These are phyloP conservation scores for Podila epigama DNA, from an alignment of 192 early-diverging fungal species.

Conservation along the genomic window DNA sequence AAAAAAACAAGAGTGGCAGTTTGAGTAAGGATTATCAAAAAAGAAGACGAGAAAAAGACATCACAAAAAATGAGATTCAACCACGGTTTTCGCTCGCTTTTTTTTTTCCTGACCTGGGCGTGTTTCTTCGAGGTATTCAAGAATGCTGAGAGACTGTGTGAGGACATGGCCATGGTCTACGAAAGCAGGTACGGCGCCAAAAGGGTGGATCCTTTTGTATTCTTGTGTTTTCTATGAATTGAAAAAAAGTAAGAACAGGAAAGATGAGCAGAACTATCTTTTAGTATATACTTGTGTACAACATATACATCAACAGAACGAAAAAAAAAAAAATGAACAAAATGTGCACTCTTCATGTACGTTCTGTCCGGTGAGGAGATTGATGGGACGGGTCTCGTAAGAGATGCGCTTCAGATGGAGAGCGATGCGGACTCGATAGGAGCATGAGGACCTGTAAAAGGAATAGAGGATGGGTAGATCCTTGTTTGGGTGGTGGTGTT, in stretches of 20 bases:
- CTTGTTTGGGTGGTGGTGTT: not conserved
- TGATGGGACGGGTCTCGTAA: conserved; percentile 67
- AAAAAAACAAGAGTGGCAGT: not conserved
- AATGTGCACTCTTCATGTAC: conserved; percentile 12
- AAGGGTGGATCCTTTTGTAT: conserved; percentile 73
- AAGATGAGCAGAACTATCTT: not conserved
- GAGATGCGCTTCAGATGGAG: conserved; percentile 76
- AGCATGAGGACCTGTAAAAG: conserved; percentile 78
- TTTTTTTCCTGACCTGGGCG: conserved; percentile 54
- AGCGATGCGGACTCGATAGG: conserved; percentile 77
- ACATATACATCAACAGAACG: not conserved
- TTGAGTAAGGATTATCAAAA: not conserved
- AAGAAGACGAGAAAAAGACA: not conserved
- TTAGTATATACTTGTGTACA: not conserved
- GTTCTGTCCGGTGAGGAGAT: conserved; percentile 80
- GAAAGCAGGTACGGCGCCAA: conserved; percentile 73
- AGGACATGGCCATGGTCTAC: conserved; percentile 57
- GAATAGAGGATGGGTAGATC: conserved; percentile 72
- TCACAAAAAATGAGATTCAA: not conserved
- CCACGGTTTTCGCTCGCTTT: not conserved
- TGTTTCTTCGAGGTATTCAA: conserved; percentile 91
- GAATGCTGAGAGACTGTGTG: conserved; percentile 78
- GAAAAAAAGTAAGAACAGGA: not conserved
- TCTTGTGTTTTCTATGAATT: conserved; percentile 50
- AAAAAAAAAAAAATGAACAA: not conserved